Evolutionary conservation across 208 protist genomes (phyloP), one percentile per base, ranked within the genome.

Genomic region (Spongospora subterranea): DNA sequence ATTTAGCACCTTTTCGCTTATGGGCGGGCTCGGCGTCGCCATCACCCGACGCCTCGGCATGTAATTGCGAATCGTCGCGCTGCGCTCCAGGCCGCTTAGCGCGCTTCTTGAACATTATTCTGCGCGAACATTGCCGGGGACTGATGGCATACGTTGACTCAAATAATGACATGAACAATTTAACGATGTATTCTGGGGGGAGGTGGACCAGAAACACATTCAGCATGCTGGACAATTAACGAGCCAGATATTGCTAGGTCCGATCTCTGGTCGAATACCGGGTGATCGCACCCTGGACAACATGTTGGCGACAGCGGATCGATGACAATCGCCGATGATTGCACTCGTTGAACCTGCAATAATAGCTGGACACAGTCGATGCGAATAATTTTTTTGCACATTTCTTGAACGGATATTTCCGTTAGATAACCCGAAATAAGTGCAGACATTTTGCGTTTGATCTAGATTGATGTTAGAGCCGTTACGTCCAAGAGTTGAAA

Each of bases 71-170:
- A 82, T 45, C 71, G 71, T 82, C 71, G 35, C 71, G 71, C 35
- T 35, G 35, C 17, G 71, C 71, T 6, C 71, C 71, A 29, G 54
- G 17, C 17, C 71, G 71, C 71, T 82, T 35, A 6, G 50, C 50
- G 17, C 71, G 6, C 71, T 82, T 82, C 71, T 43, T 82, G 71
- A 82, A 82, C 71, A 82, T 82, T 13, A n/a, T 82, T n/a, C n/a
- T n/a, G n/a, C n/a, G n/a, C n/a, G n/a, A n/a, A n/a, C n/a, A n/a
- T n/a, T n/a, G n/a, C n/a, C n/a, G n/a, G n/a, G n/a, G n/a, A n/a
- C n/a, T n/a, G n/a, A n/a, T n/a, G n/a, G n/a, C n/a, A n/a, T n/a
- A n/a, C n/a, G n/a, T n/a, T n/a, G n/a, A n/a, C n/a, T n/a, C n/a
- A n/a, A n/a, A n/a, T n/a, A n/a, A n/a, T n/a, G n/a, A n/a, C n/a